phyloP scores from a whole-genome alignment of 2,329 filamentous ascomycete genomes.

The Diaporthe australafricana region DNA sequence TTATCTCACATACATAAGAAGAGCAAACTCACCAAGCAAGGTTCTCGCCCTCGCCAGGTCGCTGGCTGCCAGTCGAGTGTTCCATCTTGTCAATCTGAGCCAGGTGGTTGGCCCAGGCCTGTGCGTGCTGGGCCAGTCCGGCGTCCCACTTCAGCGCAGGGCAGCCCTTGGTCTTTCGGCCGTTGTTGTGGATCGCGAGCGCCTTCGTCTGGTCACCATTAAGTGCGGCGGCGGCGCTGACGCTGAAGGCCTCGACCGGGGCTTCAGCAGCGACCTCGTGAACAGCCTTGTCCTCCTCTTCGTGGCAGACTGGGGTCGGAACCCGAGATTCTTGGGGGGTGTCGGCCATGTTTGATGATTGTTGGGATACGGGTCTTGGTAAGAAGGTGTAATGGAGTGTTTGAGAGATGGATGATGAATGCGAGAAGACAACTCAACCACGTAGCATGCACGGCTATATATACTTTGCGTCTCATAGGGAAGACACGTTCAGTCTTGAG shows the following conservation, averaged over 20 bases:
- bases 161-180: slow-evolving; percentile 43
- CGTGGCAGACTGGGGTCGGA: neutral
- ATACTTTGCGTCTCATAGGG: neutral
- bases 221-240: neutral
- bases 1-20: neutral
- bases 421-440: neutral
- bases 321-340: neutral
- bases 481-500: neutral
- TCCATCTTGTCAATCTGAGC: slow-evolving; percentile 44
- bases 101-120: slow-evolving; percentile 45
- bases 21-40: slow-evolving; percentile 42
- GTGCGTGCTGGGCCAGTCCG: slow-evolving; percentile 44
- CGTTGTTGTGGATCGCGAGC: slow-evolving; percentile 45
- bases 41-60: slow-evolving; percentile 50
- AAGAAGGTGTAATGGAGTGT: neutral
- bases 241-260: neutral
- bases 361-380: neutral
- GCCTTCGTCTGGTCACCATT: slow-evolving; percentile 42
- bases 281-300: neutral
- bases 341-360: neutral
- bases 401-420: neutral
- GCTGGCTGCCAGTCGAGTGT: slow-evolving; percentile 44
- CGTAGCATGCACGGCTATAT: neutral
- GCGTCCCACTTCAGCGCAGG: slow-evolving; percentile 45
- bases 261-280: neutral